Evolutionary conservation across 208 protist species (phyloP).

Genomic region (Leptomonas pyrrhocoris): DNA sequence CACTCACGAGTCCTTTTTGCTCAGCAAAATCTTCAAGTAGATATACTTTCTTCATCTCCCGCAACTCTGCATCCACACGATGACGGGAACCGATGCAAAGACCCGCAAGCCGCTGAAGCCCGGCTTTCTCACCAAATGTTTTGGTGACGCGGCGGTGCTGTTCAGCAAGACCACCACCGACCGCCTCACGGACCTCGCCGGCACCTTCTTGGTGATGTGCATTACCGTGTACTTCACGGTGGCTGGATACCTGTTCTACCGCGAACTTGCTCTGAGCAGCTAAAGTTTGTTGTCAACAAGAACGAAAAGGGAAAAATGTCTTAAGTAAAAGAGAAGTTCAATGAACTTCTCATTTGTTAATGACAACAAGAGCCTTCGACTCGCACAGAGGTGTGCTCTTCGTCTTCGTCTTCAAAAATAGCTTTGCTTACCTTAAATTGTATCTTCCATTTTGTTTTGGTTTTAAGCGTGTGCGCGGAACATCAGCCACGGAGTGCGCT

Average conservation of each 20-base stretch:
- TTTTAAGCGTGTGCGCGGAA: no score
- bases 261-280: conserved; percentile 49
- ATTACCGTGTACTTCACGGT: conserved; percentile 82
- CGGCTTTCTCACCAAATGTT: conserved; percentile 41
- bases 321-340: neutral
- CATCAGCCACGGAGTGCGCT: no score
- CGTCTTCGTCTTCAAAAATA: neutral
- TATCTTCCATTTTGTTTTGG: no score
- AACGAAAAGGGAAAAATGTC: neutral
- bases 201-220: conserved; percentile 70
- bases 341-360: neutral
- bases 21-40: no score
- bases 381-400: neutral
- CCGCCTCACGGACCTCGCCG: conserved; percentile 68
- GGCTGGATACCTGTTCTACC: conserved; percentile 78
- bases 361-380: no score
- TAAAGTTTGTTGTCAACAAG: neutral
- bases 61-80: neutral
- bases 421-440: neutral
- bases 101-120: neutral
- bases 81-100: neutral
- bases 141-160: conserved; percentile 65
- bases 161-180: conserved; percentile 66
- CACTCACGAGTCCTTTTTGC: neutral
- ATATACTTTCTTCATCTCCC: conserved; percentile 1